Evolutionary conservation across 2,329 filamentous ascomycete genomes (phyloP).

Genomic region (Colletotrichum chlorophyti): DNA sequence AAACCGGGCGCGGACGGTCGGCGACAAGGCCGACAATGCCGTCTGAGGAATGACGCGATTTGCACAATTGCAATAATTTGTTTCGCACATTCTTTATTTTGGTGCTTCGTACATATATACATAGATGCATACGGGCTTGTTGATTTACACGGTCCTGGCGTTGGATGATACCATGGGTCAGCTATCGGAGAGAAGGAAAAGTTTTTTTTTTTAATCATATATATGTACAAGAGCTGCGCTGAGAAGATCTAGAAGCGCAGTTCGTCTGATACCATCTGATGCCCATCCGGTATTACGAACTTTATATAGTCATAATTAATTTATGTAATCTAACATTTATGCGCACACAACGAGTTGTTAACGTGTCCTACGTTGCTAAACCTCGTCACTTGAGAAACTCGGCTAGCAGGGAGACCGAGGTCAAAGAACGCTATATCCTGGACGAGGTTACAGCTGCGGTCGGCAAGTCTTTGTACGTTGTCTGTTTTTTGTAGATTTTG

Average conservation of each 20-base stretch:
- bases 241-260: background rate
- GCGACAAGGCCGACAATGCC: conserved; percentile 34
- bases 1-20: conserved; percentile 40
- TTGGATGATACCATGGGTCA: conserved; percentile 2
- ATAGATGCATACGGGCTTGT: background rate
- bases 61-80: no score
- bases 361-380: no score
- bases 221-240: background rate
- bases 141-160: background rate
- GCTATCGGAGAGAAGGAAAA: background rate
- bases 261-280: conserved; percentile 11
- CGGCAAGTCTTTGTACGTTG: no score
- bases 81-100: background rate
- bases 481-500: no score
- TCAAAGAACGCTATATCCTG: no score
- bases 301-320: no score
- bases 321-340: no score
- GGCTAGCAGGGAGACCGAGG: no score
- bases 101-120: background rate
- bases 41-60: conserved; percentile 25
- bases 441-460: no score
- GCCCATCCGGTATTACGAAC: no score
- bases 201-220: background rate
- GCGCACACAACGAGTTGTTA: no score
- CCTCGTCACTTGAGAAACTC: no score